phyloP scores from a whole-genome alignment of 2,329 filamentous ascomycete species.

The Penicillium corylophilum region DNA sequence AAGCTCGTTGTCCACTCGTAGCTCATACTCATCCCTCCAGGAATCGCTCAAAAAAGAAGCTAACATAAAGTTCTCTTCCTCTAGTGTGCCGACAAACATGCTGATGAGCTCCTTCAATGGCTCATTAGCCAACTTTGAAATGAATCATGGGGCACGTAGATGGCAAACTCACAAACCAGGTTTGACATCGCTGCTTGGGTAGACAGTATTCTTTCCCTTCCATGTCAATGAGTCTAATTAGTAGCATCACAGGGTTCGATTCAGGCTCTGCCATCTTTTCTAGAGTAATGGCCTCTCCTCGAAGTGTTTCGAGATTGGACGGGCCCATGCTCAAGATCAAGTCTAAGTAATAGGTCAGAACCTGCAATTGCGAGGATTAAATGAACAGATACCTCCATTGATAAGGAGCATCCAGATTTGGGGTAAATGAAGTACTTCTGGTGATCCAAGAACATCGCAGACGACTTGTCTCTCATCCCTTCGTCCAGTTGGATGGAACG shows the following conservation, averaged over 20 bases:
- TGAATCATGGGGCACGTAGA: neutral
- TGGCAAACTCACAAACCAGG: slow-evolving; percentile 1
- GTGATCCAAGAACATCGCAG: neutral
- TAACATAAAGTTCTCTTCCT: neutral
- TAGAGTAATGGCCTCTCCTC: neutral
- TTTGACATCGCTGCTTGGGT: neutral
- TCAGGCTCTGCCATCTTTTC: neutral
- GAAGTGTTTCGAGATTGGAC: neutral
- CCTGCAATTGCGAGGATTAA: neutral
- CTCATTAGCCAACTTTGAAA: neutral
- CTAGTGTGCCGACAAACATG: neutral
- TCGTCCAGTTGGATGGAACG: slow-evolving; percentile 1
- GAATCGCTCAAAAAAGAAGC: neutral
- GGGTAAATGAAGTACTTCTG: slow-evolving; percentile 3
- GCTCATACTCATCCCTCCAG: slow-evolving; percentile 3
- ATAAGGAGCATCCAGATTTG: slow-evolving; percentile 6
- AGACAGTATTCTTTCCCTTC: slow-evolving; percentile 4
- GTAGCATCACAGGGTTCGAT: neutral
- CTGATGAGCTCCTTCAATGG: slow-evolving; percentile 1
- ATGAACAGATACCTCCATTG: neutral
- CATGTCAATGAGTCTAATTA: slow-evolving; percentile 1
- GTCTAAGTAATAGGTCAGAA: neutral
- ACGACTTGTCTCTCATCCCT: slow-evolving; percentile 1
- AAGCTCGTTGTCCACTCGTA: neutral
- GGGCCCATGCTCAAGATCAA: slow-evolving; percentile 5